Base-by-base conservation (phyloP, 495 filamentous ascomycete species). In the Daldinia childiae region DNA sequence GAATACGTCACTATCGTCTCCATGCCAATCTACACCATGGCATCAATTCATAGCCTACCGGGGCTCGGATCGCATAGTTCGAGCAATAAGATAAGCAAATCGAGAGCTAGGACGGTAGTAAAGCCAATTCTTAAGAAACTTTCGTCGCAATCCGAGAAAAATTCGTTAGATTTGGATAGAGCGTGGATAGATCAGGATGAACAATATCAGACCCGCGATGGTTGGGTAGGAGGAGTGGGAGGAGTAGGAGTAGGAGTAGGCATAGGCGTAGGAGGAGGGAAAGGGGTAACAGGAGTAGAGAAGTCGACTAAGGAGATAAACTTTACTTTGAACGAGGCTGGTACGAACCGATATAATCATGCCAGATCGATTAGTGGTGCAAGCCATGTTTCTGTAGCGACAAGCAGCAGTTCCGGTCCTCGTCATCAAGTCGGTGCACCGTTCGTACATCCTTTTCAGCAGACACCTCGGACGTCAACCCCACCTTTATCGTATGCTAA, bases 361-460 rank as follows among this genome's bases (percentile, higher is more conserved):
- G 76, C 79, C 19, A 84, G 86, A 17, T 84, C 84, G 1, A 82
- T 84, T 8, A 86, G 84, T 69, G 84, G 83, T 41, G 81, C 84
- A 19, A 86, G 84, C 30, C 78, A 82, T 62, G 74, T 79, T 45
- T 84, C 82, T 0, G 76, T 78, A 19, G 76, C 80, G 27, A 83
- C 82, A 1, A 74, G 71, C 9, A 84, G 80, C 50, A 85, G 82
- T 38, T 71, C 68, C n/a, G 68, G 74, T 1, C 65, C 69, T 27
- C 70, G 66, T 66, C 72, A 72, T 38, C 82, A 80, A 59, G 77
- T 73, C 52, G 74, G 71, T 27, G 84, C 79, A 5, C 80, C 76
- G 12, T 88, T 88, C 68, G 79, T 86, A 19, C 86, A 88, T 73
- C 85, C 86, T 15, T 88, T 87, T 71, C 84, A 86, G 64, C 86